Conservation (phyloP, 441 rosid species). For the Adansonia rubrostipa region DNA sequence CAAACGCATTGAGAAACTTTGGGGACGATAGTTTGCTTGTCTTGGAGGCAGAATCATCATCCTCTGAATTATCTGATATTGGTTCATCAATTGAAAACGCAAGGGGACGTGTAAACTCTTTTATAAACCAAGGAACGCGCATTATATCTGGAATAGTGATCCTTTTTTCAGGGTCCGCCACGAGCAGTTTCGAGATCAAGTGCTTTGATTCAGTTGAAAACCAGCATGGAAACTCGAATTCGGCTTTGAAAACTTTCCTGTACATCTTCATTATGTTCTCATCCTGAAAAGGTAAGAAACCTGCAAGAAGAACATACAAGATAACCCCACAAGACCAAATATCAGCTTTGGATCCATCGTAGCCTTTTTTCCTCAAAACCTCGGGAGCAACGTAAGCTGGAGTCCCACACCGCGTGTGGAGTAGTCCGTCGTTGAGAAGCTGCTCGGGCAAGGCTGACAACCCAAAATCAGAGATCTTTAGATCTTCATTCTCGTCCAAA, state of each 20-base stretch:
- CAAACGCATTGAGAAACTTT: conserved; percentile 75
- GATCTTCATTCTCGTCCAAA: conserved; percentile 70
- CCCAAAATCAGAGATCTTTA: conserved; percentile 85
- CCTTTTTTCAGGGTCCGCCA: conserved; percentile 58
- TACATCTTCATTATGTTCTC: conserved; percentile 86
- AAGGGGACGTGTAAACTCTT: conserved; percentile 45
- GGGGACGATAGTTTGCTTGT: conserved; percentile 50
- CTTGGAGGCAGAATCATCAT: conserved; percentile 28
- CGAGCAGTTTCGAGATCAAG: conserved; percentile 60
- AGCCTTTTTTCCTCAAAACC: conserved; percentile 74
- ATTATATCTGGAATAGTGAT: conserved; percentile 63
- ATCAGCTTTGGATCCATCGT: conserved; percentile 77
- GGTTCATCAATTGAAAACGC: conserved; percentile 40
- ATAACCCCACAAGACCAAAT: conserved; percentile 92
- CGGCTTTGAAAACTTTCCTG: conserved; percentile 64
- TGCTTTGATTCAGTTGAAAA: conserved; percentile 63
- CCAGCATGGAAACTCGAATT: conserved; percentile 75
- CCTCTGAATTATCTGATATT: conserved; percentile 6
- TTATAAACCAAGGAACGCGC: conserved; percentile 66
- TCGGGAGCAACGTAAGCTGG: conserved; percentile 92
- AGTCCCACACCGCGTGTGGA: conserved; percentile 87
- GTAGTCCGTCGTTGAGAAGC: conserved; percentile 64
- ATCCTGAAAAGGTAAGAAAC: conserved; percentile 77
- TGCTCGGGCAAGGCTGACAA: conserved; percentile 84
- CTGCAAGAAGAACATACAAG: conserved; percentile 76